Base-by-base conservation (phyloP, 352 stramenopile genomes). In the Pythium aquatile region DNA sequence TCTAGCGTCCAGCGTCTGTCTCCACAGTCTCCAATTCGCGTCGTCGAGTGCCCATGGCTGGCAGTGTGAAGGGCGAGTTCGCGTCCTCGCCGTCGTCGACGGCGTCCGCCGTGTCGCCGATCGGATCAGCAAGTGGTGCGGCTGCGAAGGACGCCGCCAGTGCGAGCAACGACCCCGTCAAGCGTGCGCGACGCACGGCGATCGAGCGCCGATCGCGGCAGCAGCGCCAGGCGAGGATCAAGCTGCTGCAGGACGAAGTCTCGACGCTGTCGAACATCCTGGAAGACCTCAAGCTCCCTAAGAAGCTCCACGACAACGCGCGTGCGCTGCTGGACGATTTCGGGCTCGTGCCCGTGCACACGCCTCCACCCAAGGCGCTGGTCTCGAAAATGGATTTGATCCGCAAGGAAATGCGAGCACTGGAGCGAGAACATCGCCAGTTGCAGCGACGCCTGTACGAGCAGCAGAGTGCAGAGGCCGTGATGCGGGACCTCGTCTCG, bases 151-250 rank as follows among this genome's bases (percentile, higher is more conserved):
- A 52, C 6, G 20, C 44, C 24, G 14, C 24, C 26, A 54, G 28
- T 20, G 40, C 29, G 24, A 39, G 26, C 40, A 30, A 28, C 58
- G 62, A 69, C 55, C 62, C 62, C 20, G 20, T 69, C 55, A 63
- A 63, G 62, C 63, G 63, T 56, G 57, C 57, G 32, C 40, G 63
- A 30, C 63, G 63, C 51, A 69, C 63, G 26, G 63, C 56, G 5
- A 65, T 64, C 51, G 63, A 69, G 56, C 63, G 63, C 16, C 63
- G 63, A 20, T 69, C 63, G 51, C 63, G 63, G 24, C 63, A 69
- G 51, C 56, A 69, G 62, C 62, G 62, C 46, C 55, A 69, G 28
- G 62, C 55, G 55, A 55, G 62, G 33, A 58, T 63, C 62, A 58
- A 63, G 49, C 48, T 69, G 28, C 55, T 69, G 2, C 56, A 61